These are phyloP conservation scores for Linum trigynum DNA, from an alignment of 345 rosid species.

Conservation along the genomic window DNA sequence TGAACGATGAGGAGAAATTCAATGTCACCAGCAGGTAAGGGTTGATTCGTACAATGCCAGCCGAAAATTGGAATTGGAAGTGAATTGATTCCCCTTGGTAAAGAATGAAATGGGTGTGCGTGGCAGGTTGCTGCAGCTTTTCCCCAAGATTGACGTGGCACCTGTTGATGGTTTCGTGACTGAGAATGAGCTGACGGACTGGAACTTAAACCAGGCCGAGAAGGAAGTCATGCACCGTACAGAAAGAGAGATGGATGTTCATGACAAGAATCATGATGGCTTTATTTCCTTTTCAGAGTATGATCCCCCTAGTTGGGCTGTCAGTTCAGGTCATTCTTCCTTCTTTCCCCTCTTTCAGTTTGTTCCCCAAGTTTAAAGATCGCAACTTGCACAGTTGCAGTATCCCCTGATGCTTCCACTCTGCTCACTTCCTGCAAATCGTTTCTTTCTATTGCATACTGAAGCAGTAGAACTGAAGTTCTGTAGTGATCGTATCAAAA, in stretches of 20 bases:
- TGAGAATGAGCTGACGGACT: slow-evolving; percentile 73
- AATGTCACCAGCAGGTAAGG: slow-evolving; percentile 68
- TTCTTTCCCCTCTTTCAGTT: background rate
- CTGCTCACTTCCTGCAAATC: too few relatives aligned
- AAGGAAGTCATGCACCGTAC: slow-evolving; percentile 72
- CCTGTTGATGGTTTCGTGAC: slow-evolving; percentile 69
- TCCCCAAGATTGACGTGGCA: slow-evolving; percentile 81
- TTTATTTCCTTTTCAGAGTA: slow-evolving; percentile 68
- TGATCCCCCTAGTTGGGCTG: slow-evolving; percentile 88
- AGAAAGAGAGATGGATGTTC: slow-evolving; percentile 81
- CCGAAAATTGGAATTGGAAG: background rate
- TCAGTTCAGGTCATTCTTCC: slow-evolving; percentile 39
- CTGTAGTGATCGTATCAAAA: too few relatives aligned
- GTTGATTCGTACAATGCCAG: background rate
- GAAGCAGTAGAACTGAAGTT: too few relatives aligned
- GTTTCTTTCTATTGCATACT: too few relatives aligned
- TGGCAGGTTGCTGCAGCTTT: slow-evolving; percentile 55
- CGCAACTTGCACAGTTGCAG: background rate
- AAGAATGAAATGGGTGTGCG: background rate
- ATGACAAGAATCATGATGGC: slow-evolving; percentile 84
- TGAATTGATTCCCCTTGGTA: background rate
- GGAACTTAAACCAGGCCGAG: slow-evolving; percentile 66
- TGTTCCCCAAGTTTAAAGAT: background rate
- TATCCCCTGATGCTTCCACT: too few relatives aligned
- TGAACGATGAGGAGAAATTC: slow-evolving; percentile 78